A percentile compares a stretch with the other conserved stretches of the same genome.
phyloP scores from a whole-genome alignment of 1,284 basidiomycete species.

The Ceratobasidium sp. region DNA sequence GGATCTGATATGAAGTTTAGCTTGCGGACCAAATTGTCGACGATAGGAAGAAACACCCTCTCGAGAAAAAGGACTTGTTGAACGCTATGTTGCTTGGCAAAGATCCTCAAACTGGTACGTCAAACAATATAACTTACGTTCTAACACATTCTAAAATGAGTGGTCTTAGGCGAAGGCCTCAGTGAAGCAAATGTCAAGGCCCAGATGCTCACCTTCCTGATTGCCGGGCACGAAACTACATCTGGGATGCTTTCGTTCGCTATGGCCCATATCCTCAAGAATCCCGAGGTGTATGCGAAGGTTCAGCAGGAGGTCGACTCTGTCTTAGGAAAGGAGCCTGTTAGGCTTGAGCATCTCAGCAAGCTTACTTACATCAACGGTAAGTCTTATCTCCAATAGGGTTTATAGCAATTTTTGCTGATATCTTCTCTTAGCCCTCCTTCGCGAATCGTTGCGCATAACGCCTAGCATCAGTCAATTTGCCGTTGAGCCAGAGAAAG shows the following conservation, averaged over 20 bases:
- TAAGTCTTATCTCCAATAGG: not conserved
- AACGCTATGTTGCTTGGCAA: slow-evolving; percentile 51
- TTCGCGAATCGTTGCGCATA: slow-evolving; percentile 52
- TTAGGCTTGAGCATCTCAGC: slow-evolving; percentile 46
- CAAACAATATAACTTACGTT: slow-evolving; percentile 49
- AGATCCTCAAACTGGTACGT: slow-evolving; percentile 50
- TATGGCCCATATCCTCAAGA: slow-evolving; percentile 50
- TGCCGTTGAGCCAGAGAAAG: slow-evolving; percentile 45
- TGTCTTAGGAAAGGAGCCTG: slow-evolving; percentile 47
- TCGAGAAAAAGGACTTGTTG: slow-evolving; percentile 50
- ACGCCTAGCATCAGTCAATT: slow-evolving; percentile 49
- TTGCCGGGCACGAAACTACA: slow-evolving; percentile 52
- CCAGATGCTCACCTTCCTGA: slow-evolving; percentile 53
- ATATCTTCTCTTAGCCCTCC: slow-evolving; percentile 38
- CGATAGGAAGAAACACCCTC: slow-evolving; percentile 44
- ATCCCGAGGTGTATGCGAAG: slow-evolving; percentile 48
- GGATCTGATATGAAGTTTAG: slow-evolving; percentile 10
- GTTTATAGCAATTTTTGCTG: not conserved
- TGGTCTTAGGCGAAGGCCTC: slow-evolving; percentile 47
- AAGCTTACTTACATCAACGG: slow-evolving; percentile 52
- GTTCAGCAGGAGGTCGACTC: slow-evolving; percentile 51
- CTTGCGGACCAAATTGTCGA: slow-evolving; percentile 23
- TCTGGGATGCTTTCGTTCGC: slow-evolving; percentile 50
- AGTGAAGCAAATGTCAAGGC: slow-evolving; percentile 47
- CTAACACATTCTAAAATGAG: not conserved